Conservation (phyloP, 257 asterid genomes). For the Solanum stenotomum region DNA sequence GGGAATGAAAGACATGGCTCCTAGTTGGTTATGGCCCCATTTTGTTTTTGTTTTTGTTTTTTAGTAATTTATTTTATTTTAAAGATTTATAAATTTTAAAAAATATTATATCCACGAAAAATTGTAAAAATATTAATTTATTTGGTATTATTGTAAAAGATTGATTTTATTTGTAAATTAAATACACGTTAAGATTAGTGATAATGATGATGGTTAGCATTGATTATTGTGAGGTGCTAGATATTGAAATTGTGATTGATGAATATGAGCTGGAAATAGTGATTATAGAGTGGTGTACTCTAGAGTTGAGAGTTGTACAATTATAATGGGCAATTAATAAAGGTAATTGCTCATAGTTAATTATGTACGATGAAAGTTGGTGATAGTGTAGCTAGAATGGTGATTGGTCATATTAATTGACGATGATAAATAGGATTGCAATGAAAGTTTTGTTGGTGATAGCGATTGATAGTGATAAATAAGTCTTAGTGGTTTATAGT, state of each 20-base stretch:
- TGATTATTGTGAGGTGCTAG: neutral
- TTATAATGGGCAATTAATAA: neutral
- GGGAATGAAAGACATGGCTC: constrained; percentile 9
- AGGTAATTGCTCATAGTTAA: neutral
- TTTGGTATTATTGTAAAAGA: neutral
- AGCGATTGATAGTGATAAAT: neutral
- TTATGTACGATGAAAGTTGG: neutral
- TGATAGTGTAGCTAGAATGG: neutral
- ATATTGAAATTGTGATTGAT: neutral
- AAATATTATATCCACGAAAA: neutral
- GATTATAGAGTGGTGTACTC: neutral
- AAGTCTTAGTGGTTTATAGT: neutral
- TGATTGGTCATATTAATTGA: neutral
- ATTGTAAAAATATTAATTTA: neutral
- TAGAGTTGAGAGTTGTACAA: neutral
- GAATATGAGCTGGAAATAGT: neutral
- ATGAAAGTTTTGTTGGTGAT: neutral
- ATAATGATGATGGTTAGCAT: neutral
- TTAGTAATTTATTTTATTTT: neutral
- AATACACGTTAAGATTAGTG: too few relatives aligned
- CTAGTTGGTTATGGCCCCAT: constrained; percentile 1
- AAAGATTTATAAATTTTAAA: neutral
- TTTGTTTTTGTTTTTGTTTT: neutral
- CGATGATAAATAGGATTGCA: neutral
- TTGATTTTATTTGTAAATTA: neutral